Percentiles rank a stretch among this genome's conserved stretches.
phyloP scores from a whole-genome alignment of 2,329 filamentous ascomycete species.

The Fusarium protoensiforme region DNA sequence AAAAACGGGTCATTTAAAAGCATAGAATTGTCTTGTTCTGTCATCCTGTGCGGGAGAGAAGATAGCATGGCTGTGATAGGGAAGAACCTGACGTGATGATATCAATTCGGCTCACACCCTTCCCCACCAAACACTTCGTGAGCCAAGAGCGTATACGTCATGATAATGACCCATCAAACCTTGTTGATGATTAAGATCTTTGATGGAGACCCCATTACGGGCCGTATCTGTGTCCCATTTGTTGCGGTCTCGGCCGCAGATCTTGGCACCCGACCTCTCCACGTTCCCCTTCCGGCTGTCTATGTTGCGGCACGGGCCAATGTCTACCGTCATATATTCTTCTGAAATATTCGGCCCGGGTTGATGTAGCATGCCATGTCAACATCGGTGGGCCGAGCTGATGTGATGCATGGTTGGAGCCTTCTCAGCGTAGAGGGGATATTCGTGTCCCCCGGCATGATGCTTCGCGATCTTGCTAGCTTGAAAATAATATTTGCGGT shows the following conservation, averaged over 20 bases:
- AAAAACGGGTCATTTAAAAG: fast-evolving
- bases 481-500: background rate
- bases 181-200: background rate
- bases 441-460: background rate
- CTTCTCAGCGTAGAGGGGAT: background rate
- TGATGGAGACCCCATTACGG: background rate
- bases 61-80: too few relatives aligned
- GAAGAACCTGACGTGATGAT: background rate
- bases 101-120: background rate
- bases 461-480: too few relatives aligned
- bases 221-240: background rate
- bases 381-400: background rate
- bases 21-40: background rate
- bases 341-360: fast-evolving
- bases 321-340: background rate
- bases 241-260: background rate
- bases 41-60: background rate
- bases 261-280: background rate
- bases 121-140: background rate
- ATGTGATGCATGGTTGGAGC: background rate
- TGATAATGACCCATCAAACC: background rate
- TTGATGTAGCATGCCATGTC: background rate
- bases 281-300: background rate
- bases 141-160: background rate
- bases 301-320: background rate